Evolutionary conservation across 2,329 filamentous ascomycete species (phyloP).

Genomic region (Sporothrix humicola): DNA sequence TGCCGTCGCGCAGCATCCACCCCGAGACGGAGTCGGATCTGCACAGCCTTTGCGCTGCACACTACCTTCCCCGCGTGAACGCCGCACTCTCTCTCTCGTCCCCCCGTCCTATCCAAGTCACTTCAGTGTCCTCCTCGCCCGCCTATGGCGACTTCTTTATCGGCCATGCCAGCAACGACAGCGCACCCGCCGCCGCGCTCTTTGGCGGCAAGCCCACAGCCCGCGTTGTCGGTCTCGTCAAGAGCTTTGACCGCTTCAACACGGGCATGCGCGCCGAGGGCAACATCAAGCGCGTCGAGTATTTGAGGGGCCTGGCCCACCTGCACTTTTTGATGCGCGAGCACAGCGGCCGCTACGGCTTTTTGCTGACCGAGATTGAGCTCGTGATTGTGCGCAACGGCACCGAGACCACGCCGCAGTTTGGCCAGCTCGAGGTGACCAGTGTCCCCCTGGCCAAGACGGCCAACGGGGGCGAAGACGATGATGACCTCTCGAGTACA

Average conservation of each 20-base stretch:
- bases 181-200: constrained; percentile 59
- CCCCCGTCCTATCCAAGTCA: constrained; percentile 63
- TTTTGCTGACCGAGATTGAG: constrained; percentile 96
- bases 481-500: constrained; percentile 44
- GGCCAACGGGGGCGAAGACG: constrained; percentile 40
- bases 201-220: constrained; percentile 55
- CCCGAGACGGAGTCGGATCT: constrained; percentile 81
- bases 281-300: constrained; percentile 84
- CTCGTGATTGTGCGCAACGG: constrained; percentile 88
- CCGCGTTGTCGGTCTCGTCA: constrained; percentile 72
- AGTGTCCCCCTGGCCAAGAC: constrained; percentile 62
- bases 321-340: constrained; percentile 92
- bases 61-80: constrained; percentile 88
- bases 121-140: not conserved
- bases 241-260: constrained; percentile 93
- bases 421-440: constrained; percentile 83
- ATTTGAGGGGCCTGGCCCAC: constrained; percentile 83
- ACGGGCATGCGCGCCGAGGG: constrained; percentile 88
- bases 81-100: constrained; percentile 79
- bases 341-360: constrained; percentile 90
- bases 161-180: constrained; percentile 64
- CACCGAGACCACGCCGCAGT: constrained; percentile 72
- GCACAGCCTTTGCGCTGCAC: constrained; percentile 73
- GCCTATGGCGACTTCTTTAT: constrained; percentile 59
- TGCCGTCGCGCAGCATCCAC: constrained; percentile 61